Conservation (phyloP, 73 alveolate species). For the Effrenium voratum region DNA sequence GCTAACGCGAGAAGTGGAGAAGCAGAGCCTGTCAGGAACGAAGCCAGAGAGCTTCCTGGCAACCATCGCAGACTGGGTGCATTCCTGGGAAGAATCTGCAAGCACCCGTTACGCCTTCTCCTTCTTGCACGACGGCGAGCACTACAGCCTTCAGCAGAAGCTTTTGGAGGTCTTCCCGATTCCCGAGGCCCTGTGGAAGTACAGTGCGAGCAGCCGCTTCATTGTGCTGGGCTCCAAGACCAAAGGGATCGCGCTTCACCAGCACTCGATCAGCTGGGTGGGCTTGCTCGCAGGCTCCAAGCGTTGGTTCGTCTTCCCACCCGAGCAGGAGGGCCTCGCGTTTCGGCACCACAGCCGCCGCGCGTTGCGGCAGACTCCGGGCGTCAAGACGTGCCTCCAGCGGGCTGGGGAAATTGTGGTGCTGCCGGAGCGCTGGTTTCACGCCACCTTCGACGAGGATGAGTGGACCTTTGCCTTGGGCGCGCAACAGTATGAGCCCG, state of each 20-base stretch:
- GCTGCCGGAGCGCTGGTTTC: slow-evolving; percentile 55
- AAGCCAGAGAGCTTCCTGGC: slow-evolving; percentile 37
- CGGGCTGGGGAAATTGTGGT: slow-evolving; percentile 19
- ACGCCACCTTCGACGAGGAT: slow-evolving; percentile 47
- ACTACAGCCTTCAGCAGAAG: slow-evolving; percentile 29
- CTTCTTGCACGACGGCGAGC: slow-evolving; percentile 43
- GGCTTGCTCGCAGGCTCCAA: slow-evolving; percentile 42
- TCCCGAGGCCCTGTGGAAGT: slow-evolving; percentile 17
- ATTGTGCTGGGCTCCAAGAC: slow-evolving; percentile 19
- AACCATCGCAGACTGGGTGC: slow-evolving; percentile 24
- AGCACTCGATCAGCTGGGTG: slow-evolving; percentile 48
- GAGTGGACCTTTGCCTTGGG: slow-evolving; percentile 47
- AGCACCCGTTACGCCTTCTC: slow-evolving; percentile 57
- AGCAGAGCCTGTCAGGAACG: slow-evolving; percentile 48
- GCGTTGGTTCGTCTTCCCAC: slow-evolving; percentile 65
- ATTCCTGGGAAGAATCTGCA: slow-evolving; percentile 12
- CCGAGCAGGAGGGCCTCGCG: neutral
- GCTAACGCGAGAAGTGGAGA: slow-evolving; percentile 52
- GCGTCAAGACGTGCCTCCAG: slow-evolving; percentile 30
- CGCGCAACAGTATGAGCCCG: slow-evolving; percentile 41
- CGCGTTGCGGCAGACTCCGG: no score
- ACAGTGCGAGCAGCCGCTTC: slow-evolving; percentile 64
- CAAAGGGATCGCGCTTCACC: slow-evolving; percentile 60
- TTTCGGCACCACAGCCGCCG: slow-evolving; percentile 62
- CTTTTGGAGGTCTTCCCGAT: slow-evolving; percentile 50